Conservation (phyloP, 2,329 filamentous ascomycete genomes). For the Apiospora pterosperma region DNA sequence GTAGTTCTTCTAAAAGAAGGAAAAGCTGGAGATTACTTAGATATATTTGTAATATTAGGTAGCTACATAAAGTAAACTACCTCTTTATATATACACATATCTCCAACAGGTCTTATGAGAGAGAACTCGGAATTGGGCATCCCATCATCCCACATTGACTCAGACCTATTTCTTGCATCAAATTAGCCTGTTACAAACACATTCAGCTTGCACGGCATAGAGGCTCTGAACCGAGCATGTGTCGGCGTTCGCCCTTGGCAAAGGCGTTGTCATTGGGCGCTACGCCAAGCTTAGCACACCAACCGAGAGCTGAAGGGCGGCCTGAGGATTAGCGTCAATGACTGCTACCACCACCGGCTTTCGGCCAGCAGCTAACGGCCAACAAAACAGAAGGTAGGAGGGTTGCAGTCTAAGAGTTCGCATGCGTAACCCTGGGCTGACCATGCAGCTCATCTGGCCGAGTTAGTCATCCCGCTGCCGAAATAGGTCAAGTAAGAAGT, state of each 20-base stretch:
- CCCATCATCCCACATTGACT: not conserved
- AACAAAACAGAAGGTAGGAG: too few relatives aligned
- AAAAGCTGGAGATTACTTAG: not conserved
- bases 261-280: not conserved
- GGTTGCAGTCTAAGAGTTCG: not conserved
- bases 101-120: not conserved
- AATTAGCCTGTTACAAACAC: not conserved
- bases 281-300: not conserved
- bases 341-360: not conserved
- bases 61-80: too few relatives aligned
- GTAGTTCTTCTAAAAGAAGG: not conserved
- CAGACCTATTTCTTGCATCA: not conserved
- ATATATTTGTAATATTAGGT: too few relatives aligned
- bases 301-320: not conserved
- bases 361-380: not conserved
- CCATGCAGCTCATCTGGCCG: not conserved
- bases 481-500: too few relatives aligned
- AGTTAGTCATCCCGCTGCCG: not conserved
- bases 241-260: not conserved
- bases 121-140: not conserved
- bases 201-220: not conserved
- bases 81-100: not conserved
- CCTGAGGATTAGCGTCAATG: not conserved
- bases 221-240: not conserved
- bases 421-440: not conserved